Evolutionary conservation across 306 rosid genomes (phyloP), one percentile per base, ranked within the genome.

Genomic region (Sphenostylis stenocarpa): DNA sequence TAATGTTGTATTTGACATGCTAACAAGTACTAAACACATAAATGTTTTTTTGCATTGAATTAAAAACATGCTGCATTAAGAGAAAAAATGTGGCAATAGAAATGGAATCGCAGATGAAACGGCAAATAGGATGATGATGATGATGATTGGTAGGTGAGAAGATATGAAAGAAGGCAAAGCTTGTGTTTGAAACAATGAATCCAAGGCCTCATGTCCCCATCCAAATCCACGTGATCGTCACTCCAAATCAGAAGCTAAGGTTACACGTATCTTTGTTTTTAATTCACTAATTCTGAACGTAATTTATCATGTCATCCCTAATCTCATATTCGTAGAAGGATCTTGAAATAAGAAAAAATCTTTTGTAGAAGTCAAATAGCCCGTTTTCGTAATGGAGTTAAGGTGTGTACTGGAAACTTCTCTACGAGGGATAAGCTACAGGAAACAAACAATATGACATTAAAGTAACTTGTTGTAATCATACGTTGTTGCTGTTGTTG

Each of bases 141-240:
- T 68, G 74, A 63, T 39, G 86, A 77, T 67, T 72, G 83, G 73
- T 39, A 38, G 49, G 65, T 72, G 72, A 80, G 28, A 70, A 57
- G 58, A 47, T 31, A 61, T 29, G 24, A 45, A 48, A 39, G 15
- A 81, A 21, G 13, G n/a, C 23, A 41, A 57, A 65, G 82, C 79
- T 72, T 70, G 73, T 21, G 67, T 41, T 61, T 39, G 29, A 75
- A 69, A 80, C 71, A 38, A 64, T 45, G 67, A 43, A 39, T 19
- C 75, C 34, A 38, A 20, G 2, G 13, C 71, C 57, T 57, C 66
- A 41, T 38, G 82, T 72, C 84, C 48, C 82, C 83, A 82, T 67
- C 86, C 67, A 49, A 83, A 12, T 5, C 89, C 91, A 81, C 87
- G 87, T 84, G 93, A 88, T 36, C 14, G 49, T 26, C 83, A 82